These are phyloP conservation scores for Neocallimastix lanati DNA, from an alignment of 192 early-diverging fungal species.

Conservation along the genomic window DNA sequence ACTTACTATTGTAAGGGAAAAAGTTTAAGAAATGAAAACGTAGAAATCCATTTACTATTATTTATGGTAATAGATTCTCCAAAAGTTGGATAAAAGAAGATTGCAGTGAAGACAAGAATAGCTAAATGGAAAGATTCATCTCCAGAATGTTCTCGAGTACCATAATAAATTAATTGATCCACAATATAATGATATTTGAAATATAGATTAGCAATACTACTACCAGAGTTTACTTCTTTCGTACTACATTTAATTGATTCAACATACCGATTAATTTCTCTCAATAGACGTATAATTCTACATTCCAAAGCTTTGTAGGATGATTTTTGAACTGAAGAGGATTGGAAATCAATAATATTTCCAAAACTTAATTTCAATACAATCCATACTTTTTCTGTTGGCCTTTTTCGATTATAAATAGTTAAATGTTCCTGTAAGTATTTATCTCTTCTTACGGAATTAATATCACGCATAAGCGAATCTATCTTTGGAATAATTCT, in stretches of 20 bases:
- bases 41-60: too few species aligned
- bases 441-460: not conserved
- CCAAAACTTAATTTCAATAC: not conserved
- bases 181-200: too few species aligned
- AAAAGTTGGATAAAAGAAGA: too few species aligned
- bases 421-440: not conserved
- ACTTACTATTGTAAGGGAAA: too few species aligned
- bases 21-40: too few species aligned
- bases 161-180: too few species aligned
- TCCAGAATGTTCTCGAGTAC: too few species aligned
- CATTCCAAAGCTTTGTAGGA: constrained; percentile 42
- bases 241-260: not conserved
- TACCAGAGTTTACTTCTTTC: not conserved
- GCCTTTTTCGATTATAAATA: not conserved
- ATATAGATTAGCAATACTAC: too few species aligned
- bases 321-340: constrained; percentile 43
- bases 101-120: too few species aligned
- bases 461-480: not conserved
- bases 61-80: too few species aligned
- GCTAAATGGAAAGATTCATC: too few species aligned
- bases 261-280: constrained; percentile 22
- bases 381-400: not conserved
- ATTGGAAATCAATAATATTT: too few species aligned
- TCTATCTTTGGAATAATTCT: not conserved
- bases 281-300: constrained; percentile 36